Base-by-base conservation (phyloP, 257 asterid species). In the Ballota nigra region DNA sequence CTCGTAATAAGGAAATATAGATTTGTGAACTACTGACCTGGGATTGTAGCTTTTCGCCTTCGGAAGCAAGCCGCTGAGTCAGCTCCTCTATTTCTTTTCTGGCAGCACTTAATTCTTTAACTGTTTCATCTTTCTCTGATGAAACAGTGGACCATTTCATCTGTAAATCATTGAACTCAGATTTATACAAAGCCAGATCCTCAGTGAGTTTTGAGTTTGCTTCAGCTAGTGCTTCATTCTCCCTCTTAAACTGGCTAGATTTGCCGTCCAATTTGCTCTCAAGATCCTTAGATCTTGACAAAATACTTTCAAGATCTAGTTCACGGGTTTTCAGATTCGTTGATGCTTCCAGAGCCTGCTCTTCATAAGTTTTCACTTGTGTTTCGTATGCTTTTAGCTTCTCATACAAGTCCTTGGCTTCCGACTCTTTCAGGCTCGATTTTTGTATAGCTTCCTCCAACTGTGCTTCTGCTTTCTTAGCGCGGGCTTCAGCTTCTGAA, bases 1-100 rank as follows among this genome's bases (percentile, higher is more conserved):
- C 13, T 55, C 29, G 26, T 19, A 57, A 23, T 40, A 74, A 63
- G 4, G 28, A 34, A 12, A 64, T 49, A 33, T 6, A 38, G 11
- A 22, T 24, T 40, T 9, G 15, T 20, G 5, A 49, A 61, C 64
- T 43, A 66, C 82, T 58, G 68, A 92, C 97, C 97, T 92, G 97
- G 59, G 92, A 81, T 74, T 88, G 93, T 31, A 88, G 87, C 78
- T 82, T 88, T 72, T 90, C 79, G 68, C 89, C 82, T 81, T 92
- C 95, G 38, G 95, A 84, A 63, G 72, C 77, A 20, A 90, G 87
- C 73, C 79, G 77, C 40, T 70, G 79, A 20, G 84, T 87, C 69
- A 90, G 82, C 68, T 81, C 86, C 66, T 86, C 94, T 68, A 89
- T 81, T 43, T 84, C 81, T 51, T 81, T 74, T 77, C 78, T 89